Evolutionary conservation across 73 alveolate genomes (phyloP).

Genomic region (Paramecium primaurelia): DNA sequence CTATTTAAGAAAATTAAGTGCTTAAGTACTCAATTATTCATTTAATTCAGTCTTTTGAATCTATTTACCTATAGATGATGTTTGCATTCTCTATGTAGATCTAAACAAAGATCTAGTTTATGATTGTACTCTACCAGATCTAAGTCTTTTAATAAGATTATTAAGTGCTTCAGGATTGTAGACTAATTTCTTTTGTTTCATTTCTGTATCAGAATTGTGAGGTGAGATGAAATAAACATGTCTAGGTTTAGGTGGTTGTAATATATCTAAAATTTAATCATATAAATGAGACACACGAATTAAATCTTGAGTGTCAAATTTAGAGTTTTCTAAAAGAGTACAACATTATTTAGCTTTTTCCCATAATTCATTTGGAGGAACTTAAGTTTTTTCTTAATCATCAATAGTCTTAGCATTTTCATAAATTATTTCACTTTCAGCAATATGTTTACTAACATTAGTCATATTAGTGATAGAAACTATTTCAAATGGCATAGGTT

Average conservation of each 20-base stretch:
- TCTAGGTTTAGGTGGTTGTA: not conserved
- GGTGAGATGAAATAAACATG: not conserved
- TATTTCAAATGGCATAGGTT: not conserved
- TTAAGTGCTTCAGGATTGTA: not conserved
- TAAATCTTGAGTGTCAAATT: not conserved
- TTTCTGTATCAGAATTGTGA: not conserved
- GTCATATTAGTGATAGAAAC: not conserved
- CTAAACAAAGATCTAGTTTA: not conserved
- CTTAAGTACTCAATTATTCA: not conserved
- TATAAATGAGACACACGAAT: not conserved
- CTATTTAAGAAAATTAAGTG: not conserved
- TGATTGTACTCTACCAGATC: not conserved
- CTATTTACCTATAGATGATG: not conserved
- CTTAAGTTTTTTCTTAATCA: not conserved
- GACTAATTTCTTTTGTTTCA: not conserved
- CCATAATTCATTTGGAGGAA: slow-evolving; percentile 7
- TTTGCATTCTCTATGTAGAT: not conserved
- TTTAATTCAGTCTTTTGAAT: not conserved
- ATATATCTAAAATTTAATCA: not conserved
- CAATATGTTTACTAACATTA: not conserved
- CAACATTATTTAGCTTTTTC: not conserved
- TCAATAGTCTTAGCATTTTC: not conserved
- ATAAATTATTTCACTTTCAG: not conserved
- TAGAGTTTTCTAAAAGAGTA: not conserved
- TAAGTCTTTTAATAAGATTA: not conserved